phyloP scores from a whole-genome alignment of 495 filamentous ascomycete species.

The Xylona heveae region DNA sequence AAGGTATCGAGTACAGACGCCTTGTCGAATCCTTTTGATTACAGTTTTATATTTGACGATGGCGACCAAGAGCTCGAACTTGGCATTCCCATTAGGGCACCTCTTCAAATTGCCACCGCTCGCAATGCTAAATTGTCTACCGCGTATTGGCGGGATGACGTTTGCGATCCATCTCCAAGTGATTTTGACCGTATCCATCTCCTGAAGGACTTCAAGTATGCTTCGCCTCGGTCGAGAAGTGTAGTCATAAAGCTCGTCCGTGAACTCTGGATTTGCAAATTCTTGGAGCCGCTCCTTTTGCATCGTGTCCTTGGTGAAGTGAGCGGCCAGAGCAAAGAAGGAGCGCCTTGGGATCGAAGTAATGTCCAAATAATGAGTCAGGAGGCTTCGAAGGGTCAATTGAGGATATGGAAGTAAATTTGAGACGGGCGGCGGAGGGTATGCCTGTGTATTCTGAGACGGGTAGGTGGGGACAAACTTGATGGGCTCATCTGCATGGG shows the following conservation, averaged over 20 bases:
- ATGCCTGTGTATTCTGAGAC: slow-evolving; percentile 6
- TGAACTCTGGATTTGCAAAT: slow-evolving; percentile 51
- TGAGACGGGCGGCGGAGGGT: slow-evolving; percentile 21
- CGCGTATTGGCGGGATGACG: slow-evolving; percentile 53
- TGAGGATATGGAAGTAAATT: slow-evolving; percentile 17
- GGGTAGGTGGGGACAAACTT: slow-evolving; percentile 19
- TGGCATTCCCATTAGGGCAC: slow-evolving; percentile 9
- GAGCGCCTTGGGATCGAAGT: slow-evolving; percentile 69
- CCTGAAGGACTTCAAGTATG: slow-evolving; percentile 76
- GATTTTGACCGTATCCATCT: slow-evolving; percentile 69
- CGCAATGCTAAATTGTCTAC: slow-evolving; percentile 74
- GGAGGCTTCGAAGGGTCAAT: slow-evolving; percentile 51
- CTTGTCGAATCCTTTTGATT: slow-evolving; percentile 64
- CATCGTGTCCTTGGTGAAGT: slow-evolving; percentile 44
- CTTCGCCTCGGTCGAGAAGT: slow-evolving; percentile 77
- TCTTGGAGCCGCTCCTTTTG: slow-evolving; percentile 70
- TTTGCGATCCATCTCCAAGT: slow-evolving; percentile 49
- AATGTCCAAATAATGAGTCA: slow-evolving; percentile 69
- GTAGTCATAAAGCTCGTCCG: slow-evolving; percentile 91
- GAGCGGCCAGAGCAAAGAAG: slow-evolving; percentile 58
- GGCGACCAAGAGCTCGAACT: slow-evolving; percentile 65
- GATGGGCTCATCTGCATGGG: slow-evolving; percentile 44
- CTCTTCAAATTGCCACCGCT: slow-evolving; percentile 38
- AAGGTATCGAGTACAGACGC: slow-evolving; percentile 78
- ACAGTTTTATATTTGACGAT: slow-evolving; percentile 83